A percentile compares a stretch with the other conserved stretches of the same genome.
Conservation (phyloP, 352 stramenopile genomes). For the Phytophthora hybrid region DNA sequence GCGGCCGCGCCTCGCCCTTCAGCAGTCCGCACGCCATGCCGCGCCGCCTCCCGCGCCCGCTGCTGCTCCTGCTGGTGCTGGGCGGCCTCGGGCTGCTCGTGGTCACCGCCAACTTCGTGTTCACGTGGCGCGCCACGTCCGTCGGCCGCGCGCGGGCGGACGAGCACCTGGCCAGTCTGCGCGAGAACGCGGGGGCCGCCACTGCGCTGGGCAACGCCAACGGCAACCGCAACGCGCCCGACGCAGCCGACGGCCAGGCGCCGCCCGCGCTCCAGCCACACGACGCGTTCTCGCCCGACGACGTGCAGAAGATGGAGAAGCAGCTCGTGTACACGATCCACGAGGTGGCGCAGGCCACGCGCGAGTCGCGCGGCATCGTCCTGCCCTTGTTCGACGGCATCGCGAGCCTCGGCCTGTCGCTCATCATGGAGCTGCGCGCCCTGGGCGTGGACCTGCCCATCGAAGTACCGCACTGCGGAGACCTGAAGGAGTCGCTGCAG, state of each 20-base stretch:
- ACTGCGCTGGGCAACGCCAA: not conserved
- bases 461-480: conserved; percentile 71
- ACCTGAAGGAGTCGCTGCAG: conserved; percentile 47
- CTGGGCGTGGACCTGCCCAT: conserved; percentile 60
- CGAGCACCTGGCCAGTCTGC: conserved; percentile 25
- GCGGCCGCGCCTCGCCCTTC: conserved; percentile 23
- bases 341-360: conserved; percentile 37
- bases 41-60: conserved; percentile 19
- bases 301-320: conserved; percentile 40
- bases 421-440: conserved; percentile 65
- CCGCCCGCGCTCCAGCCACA: conserved; percentile 6
- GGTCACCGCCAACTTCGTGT: conserved; percentile 38
- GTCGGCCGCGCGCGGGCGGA: conserved; percentile 11
- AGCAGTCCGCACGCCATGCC: conserved; percentile 36
- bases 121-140: conserved; percentile 40
- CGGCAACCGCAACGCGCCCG: not conserved
- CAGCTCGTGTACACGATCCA: conserved; percentile 49
- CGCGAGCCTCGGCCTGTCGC: conserved; percentile 57
- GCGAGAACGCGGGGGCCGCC: conserved; percentile 5
- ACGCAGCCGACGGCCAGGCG: conserved; percentile 9
- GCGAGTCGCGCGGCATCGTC: conserved; percentile 59
- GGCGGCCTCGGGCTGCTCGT: conserved; percentile 34
- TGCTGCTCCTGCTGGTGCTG: conserved; percentile 30
- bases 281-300: conserved; percentile 23
- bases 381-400: conserved; percentile 65